phyloP scores from a whole-genome alignment of 371 early-diverging fungal genomes.

The Umbelopsis sp. region DNA sequence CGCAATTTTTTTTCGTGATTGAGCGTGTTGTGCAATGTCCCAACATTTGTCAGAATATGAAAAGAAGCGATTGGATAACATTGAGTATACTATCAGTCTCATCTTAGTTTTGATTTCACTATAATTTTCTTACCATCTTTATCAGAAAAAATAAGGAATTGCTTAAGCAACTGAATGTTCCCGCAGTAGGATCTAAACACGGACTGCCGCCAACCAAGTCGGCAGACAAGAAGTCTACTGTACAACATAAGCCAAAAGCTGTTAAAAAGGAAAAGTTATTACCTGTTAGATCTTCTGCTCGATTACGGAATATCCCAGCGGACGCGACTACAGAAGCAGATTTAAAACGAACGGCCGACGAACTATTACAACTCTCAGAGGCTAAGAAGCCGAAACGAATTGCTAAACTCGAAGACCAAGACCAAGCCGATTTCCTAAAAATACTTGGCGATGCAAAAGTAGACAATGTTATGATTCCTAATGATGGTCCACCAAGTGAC shows the following conservation, averaged over 20 bases:
- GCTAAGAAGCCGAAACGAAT: conserved; percentile 26
- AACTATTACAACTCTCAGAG: not conserved
- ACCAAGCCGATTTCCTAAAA: conserved; percentile 30
- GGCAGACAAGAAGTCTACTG: conserved; percentile 10
- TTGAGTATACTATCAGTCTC: conserved; percentile 32
- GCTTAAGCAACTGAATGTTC: conserved; percentile 37
- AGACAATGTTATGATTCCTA: conserved; percentile 18
- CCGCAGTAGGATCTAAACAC: conserved; percentile 13
- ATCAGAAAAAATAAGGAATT: conserved; percentile 48
- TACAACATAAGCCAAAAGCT: conserved; percentile 25
- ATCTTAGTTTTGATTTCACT: not conserved
- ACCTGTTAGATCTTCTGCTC: conserved; percentile 45
- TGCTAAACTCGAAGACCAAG: conserved; percentile 31
- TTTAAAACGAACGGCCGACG: conserved; percentile 16
- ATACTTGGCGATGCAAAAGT: conserved; percentile 26
- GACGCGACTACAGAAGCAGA: conserved; percentile 18
- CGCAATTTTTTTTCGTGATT: not conserved
- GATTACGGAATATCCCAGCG: conserved; percentile 42
- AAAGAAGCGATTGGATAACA: conserved; percentile 48
- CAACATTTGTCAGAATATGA: conserved; percentile 33
- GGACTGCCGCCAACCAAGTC: conserved; percentile 10
- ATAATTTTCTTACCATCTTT: not conserved
- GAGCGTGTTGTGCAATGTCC: not conserved
- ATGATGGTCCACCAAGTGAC: conserved; percentile 23
- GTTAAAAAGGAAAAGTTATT: conserved; percentile 26